Conservation (phyloP, 2,329 filamentous ascomycete species). For the Clonostachys solani region DNA sequence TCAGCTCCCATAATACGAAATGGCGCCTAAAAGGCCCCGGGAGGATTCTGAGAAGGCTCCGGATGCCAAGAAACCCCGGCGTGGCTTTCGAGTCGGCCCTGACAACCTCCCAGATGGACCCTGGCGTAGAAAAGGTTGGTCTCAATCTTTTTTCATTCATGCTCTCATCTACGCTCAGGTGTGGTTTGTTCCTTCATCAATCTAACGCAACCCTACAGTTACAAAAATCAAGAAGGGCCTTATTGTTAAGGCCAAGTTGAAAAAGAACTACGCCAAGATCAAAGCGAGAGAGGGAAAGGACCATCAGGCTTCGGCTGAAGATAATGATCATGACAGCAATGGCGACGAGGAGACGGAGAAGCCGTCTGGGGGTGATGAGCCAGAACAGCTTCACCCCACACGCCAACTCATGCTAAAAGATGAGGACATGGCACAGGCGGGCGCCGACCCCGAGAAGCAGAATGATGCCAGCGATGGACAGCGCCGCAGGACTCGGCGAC, state of each 20-base stretch:
- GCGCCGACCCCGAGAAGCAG: conserved; percentile 5
- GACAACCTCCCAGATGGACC: conserved; percentile 88
- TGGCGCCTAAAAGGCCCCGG: conserved; percentile 58
- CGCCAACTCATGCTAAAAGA: conserved; percentile 33
- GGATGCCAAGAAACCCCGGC: conserved; percentile 48
- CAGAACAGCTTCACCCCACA: conserved; percentile 26
- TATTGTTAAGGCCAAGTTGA: conserved; percentile 89
- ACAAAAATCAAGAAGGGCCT: conserved; percentile 86
- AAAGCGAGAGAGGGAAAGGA: conserved; percentile 42
- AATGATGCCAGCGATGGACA: conserved; percentile 19
- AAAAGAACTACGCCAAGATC: conserved; percentile 87
- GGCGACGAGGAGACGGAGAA: conserved; percentile 4
- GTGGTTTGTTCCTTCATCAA: neutral
- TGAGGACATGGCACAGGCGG: conserved; percentile 25
- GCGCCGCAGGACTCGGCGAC: conserved; percentile 30
- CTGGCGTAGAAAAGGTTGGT: conserved; percentile 70
- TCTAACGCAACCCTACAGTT: conserved; percentile 39
- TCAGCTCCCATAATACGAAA: conserved; percentile 17
- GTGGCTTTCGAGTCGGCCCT: conserved; percentile 83
- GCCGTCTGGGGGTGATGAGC: conserved; percentile 10
- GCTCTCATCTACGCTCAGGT: conserved; percentile 4
- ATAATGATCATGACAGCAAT: conserved; percentile 5
- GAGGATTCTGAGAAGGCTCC: conserved; percentile 21
- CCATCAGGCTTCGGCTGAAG: conserved; percentile 13
- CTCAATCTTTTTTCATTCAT: conserved; percentile 2